Base-by-base conservation (phyloP, 1,284 basidiomycete genomes). In the Moesziomyces parantarcticus region DNA sequence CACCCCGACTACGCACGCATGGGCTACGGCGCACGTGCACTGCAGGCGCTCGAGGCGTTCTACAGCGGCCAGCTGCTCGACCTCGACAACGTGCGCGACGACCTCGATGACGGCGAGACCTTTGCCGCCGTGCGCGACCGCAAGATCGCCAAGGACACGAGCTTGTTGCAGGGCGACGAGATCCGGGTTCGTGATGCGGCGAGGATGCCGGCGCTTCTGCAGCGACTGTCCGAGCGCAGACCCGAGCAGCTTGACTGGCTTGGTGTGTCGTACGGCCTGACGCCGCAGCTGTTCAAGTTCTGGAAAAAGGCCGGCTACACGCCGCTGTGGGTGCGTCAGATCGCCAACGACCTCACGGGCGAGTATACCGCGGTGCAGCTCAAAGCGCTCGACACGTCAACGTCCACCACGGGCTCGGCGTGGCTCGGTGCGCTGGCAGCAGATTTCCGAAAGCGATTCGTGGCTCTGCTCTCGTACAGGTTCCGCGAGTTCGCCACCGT, bases 281-380 rank as follows among this genome's bases (percentile, higher is more conserved):
- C 96, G 0, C 89, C 92, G 3, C 90, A 90, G 76, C 87, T 99
- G 1, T 88, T 99, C 54, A 88, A 92, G 87, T 99, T 99, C 86
- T 99, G 97, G 97, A 98, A 97, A 85, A 89, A 92, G 40, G 90
- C 90, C 1, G 93, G 93, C 16, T 99, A 92, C 83, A 88, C 92
- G 0, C 97, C 97, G 0, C 87, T 99, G 20, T 99, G 98, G 82
- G 86, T 98, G 23, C 90, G 95, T 42, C 97, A 99, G 84, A 95
- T 93, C 22, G 88, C 91, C 72, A 97, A 94, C 84, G 94, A 97
- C 75, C 87, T 98, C 34, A 99, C 97, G 0, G 97, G 97, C 50
- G 97, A 99, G 85, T 92, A 97, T 83, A 93, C 93, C 0, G 95
- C 94, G 76, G 90, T 98, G 36, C 97, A 99, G 93, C 85, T 98